Evolutionary conservation across 2,329 filamentous ascomycete species (phyloP).

Genomic region (Periconia sp.): DNA sequence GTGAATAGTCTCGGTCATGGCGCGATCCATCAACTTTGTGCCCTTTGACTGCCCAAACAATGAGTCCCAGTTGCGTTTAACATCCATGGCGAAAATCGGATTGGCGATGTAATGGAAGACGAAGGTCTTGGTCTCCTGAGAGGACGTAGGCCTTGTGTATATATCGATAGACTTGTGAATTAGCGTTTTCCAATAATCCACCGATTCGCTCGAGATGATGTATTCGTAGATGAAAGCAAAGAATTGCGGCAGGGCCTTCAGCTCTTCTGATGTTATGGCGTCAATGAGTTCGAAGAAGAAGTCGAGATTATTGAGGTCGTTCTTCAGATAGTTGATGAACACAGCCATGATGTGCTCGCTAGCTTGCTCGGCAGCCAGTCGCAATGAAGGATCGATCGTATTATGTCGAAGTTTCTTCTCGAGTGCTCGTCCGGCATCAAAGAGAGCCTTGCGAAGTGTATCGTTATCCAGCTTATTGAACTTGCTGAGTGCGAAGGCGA

Average conservation of each 20-base stretch:
- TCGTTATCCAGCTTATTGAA: constrained; percentile 59
- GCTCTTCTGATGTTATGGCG: constrained; percentile 77
- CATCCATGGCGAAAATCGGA: constrained; percentile 94
- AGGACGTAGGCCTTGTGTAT: constrained; percentile 75
- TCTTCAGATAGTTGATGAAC: constrained; percentile 76
- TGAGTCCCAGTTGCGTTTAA: constrained; percentile 75
- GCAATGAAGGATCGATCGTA: constrained; percentile 68
- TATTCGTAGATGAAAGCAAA: constrained; percentile 81
- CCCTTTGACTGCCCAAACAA: constrained; percentile 57
- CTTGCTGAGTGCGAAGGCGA: constrained; percentile 76
- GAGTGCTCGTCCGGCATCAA: constrained; percentile 73
- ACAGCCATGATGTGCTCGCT: constrained; percentile 85
- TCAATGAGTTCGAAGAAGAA: constrained; percentile 84
- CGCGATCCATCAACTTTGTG: constrained; percentile 78
- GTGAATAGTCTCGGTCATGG: constrained; percentile 86
- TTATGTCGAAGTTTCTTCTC: constrained; percentile 73
- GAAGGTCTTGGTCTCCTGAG: constrained; percentile 91
- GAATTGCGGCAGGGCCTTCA: constrained; percentile 75
- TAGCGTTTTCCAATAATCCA: constrained; percentile 82
- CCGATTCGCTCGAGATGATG: constrained; percentile 80
- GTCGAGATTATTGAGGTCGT: constrained; percentile 75
- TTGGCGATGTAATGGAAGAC: constrained; percentile 90
- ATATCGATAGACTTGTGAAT: constrained; percentile 85
- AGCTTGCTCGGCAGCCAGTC: constrained; percentile 84
- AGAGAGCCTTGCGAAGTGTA: constrained; percentile 60